Evolutionary conservation across 306 rosid species (phyloP).

Genomic region (Leucaena leucocephala): DNA sequence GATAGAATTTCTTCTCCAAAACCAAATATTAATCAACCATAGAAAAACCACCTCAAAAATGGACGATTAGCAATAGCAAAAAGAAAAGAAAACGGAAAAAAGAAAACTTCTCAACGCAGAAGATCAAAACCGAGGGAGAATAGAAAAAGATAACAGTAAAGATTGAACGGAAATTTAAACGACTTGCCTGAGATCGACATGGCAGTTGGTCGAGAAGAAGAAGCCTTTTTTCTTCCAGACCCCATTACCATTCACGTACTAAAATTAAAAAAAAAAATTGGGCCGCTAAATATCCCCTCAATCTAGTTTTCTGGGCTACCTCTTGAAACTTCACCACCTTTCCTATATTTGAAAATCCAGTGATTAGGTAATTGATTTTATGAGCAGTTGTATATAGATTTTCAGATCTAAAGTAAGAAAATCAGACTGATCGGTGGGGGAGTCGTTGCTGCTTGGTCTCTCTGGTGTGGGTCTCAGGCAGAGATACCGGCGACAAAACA

Average conservation of each 20-base stretch:
- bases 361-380: not conserved
- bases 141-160: not conserved
- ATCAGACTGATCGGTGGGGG: not conserved
- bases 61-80: not conserved
- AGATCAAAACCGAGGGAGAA: not conserved
- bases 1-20: slow-evolving; percentile 8
- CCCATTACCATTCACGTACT: slow-evolving; percentile 3
- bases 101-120: not conserved
- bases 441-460: not conserved
- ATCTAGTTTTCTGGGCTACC: not conserved
- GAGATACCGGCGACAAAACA: not conserved
- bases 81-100: not conserved
- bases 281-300: not conserved
- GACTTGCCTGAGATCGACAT: slow-evolving; percentile 42
- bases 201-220: slow-evolving; percentile 29
- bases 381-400: not conserved
- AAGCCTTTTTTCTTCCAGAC: not conserved
- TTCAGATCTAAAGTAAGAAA: not conserved
- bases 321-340: not conserved
- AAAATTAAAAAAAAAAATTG: not conserved
- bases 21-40: slow-evolving; percentile 18
- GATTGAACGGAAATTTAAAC: not conserved
- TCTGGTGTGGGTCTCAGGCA: not conserved
- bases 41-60: slow-evolving; percentile 1
- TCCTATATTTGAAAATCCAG: not conserved